A percentile compares a stretch with the other conserved stretches of the same genome.
Conservation (phyloP, 257 asterid species). For the Coffea eugenioides region DNA sequence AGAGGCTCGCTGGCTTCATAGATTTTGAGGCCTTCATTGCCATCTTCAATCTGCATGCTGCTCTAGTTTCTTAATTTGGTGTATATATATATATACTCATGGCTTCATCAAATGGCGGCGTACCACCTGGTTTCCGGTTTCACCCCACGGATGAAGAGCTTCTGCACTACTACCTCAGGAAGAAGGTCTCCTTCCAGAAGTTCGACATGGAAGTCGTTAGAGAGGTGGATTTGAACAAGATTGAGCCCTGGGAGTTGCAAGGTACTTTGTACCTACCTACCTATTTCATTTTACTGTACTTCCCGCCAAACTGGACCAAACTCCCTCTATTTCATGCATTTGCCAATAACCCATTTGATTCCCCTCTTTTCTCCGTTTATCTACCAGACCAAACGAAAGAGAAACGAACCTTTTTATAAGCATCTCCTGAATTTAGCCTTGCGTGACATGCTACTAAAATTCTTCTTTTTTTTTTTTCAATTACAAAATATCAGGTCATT, state of each 20-base stretch:
- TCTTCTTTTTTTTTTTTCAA: too few relatives aligned
- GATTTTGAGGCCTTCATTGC: not conserved
- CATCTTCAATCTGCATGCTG: not conserved
- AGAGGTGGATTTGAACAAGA: constrained; percentile 82
- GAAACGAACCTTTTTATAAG: too few relatives aligned
- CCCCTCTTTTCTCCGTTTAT: too few relatives aligned
- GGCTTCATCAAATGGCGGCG: constrained; percentile 67
- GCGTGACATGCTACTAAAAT: too few relatives aligned
- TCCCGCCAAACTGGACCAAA: not conserved
- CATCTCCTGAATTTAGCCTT: too few relatives aligned
- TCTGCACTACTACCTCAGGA: constrained; percentile 82
- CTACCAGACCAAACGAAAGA: too few relatives aligned
- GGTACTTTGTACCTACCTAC: constrained; percentile 33
- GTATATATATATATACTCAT: not conserved
- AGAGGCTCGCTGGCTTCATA: not conserved
- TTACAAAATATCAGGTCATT: too few relatives aligned
- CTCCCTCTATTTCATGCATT: not conserved
- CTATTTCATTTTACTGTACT: too few relatives aligned
- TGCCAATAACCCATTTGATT: too few relatives aligned
- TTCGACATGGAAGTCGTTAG: constrained; percentile 91
- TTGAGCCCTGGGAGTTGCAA: constrained; percentile 95
- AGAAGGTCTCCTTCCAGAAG: constrained; percentile 76
- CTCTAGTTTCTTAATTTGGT: not conserved
- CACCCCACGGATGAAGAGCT: constrained; percentile 98
- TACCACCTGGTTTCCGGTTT: constrained; percentile 91